These are phyloP conservation scores for Microcyclosporella mali DNA, from an alignment of 2,329 filamentous ascomycete species.

Conservation along the genomic window DNA sequence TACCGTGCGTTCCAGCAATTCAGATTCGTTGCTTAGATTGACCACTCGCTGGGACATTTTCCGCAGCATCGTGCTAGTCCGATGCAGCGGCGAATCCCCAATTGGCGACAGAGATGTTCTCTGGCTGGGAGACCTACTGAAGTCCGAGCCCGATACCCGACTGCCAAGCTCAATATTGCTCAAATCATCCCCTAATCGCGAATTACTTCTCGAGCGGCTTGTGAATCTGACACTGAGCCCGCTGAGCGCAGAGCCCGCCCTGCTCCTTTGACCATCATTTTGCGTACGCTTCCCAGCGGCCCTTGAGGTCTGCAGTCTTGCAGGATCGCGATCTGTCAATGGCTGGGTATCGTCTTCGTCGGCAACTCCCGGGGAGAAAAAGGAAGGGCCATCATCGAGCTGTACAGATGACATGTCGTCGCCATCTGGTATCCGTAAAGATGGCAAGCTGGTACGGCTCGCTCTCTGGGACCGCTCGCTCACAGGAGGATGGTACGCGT, in stretches of 20 bases:
- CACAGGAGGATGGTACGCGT: slow-evolving; percentile 14
- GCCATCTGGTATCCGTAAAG: slow-evolving; percentile 24
- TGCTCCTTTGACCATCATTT: slow-evolving; percentile 38
- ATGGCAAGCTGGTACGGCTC: slow-evolving; percentile 24
- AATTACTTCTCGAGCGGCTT: slow-evolving; percentile 33
- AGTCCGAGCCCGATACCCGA: slow-evolving; percentile 34
- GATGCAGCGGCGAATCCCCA: slow-evolving; percentile 42
- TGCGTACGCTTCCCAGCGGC: slow-evolving; percentile 32
- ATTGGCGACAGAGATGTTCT: slow-evolving; percentile 43
- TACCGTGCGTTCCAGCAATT: slow-evolving; percentile 68
- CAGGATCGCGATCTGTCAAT: slow-evolving; percentile 50
- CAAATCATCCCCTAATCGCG: slow-evolving; percentile 56
- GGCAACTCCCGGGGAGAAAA: slow-evolving; percentile 42
- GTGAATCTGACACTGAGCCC: slow-evolving; percentile 51
- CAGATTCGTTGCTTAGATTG: slow-evolving; percentile 89
- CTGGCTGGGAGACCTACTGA: slow-evolving; percentile 48
- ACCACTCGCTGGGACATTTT: slow-evolving; percentile 96
- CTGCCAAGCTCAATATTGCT: slow-evolving; percentile 53
- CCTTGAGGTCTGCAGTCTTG: slow-evolving; percentile 50
- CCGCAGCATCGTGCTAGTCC: slow-evolving; percentile 47
- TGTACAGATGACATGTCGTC: slow-evolving; percentile 37
- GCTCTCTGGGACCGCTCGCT: slow-evolving; percentile 11
- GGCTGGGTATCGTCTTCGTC: slow-evolving; percentile 54
- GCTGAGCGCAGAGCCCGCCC: slow-evolving; percentile 11
- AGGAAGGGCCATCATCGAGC: slow-evolving; percentile 50